Percentiles rank a stretch among this genome's conserved stretches.
Evolutionary conservation across 331 rosid genomes (phyloP).

Genomic region (Malus hybrid): DNA sequence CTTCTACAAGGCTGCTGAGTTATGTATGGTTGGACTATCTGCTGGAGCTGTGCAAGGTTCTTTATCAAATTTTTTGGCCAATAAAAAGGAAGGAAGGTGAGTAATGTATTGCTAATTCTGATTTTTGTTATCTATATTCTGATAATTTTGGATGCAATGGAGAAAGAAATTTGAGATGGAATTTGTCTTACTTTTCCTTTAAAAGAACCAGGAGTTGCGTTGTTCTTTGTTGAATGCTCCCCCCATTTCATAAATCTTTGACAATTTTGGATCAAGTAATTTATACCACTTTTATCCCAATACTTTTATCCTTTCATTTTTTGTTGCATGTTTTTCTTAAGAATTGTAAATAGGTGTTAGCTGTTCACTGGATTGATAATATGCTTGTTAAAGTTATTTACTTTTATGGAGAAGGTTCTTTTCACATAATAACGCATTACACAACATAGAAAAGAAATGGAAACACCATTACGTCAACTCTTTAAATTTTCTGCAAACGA

Average conservation of each 20-base stretch:
- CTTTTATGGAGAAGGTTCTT: too few relatives aligned
- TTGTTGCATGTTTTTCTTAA: too few relatives aligned
- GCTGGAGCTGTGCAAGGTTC: conserved; percentile 88
- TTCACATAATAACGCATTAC: too few relatives aligned
- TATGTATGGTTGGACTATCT: conserved; percentile 81
- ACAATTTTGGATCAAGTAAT: too few relatives aligned
- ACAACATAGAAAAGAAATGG: too few relatives aligned
- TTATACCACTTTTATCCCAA: too few relatives aligned
- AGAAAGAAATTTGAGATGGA: not conserved
- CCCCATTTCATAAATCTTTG: not conserved
- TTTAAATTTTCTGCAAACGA: too few relatives aligned
- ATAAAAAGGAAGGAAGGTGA: conserved; percentile 72
- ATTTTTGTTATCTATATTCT: not conserved
- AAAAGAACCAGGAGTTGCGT: not conserved
- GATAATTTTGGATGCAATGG: not conserved
- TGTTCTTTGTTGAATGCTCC: not conserved
- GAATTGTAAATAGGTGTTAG: not conserved
- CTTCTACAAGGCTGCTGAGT: conserved; percentile 89
- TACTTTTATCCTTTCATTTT: too few relatives aligned
- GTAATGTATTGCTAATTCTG: not conserved
- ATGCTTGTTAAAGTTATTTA: not conserved
- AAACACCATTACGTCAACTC: too few relatives aligned
- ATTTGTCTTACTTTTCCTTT: not conserved
- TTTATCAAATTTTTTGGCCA: conserved; percentile 51
- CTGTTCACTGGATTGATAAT: not conserved